Evolutionary conservation across 495 filamentous ascomycete species (phyloP).

Genomic region (Penicillium nucicola): DNA sequence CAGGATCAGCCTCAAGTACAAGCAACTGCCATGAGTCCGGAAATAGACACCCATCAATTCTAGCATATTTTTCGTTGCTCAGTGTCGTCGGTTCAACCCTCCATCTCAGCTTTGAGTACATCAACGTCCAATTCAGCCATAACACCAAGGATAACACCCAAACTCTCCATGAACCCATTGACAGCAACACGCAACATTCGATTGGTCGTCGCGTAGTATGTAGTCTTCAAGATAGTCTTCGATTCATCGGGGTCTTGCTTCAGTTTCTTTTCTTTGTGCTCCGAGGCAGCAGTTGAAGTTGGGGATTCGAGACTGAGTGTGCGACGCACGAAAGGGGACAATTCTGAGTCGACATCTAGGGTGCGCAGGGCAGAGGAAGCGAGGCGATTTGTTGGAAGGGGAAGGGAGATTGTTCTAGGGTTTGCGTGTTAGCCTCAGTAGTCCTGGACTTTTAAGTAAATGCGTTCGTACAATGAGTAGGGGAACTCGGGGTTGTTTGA

Average conservation of each 20-base stretch:
- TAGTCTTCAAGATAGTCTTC: slow-evolving; percentile 62
- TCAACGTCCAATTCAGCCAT: slow-evolving; percentile 90
- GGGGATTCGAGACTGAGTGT: slow-evolving; percentile 55
- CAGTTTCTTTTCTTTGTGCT: slow-evolving; percentile 26
- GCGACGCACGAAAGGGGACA: slow-evolving; percentile 78
- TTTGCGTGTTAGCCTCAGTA: neutral
- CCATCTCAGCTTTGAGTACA: slow-evolving; percentile 50
- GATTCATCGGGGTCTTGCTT: slow-evolving; percentile 34
- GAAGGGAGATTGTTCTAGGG: slow-evolving; percentile 70
- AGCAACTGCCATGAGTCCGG: neutral
- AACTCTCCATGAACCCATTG: slow-evolving; percentile 95
- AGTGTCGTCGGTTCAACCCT: slow-evolving; percentile 17
- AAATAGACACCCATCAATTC: no score
- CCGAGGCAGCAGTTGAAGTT: slow-evolving; percentile 9
- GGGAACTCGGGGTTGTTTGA: slow-evolving; percentile 57
- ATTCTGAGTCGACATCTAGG: slow-evolving; percentile 81
- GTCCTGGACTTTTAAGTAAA: neutral
- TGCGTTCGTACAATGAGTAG: slow-evolving; percentile 61
- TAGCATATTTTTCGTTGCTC: no score
- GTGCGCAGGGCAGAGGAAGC: slow-evolving; percentile 73
- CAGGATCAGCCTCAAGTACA: neutral
- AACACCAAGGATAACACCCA: slow-evolving; percentile 76
- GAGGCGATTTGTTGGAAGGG: slow-evolving; percentile 78
- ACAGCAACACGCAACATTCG: slow-evolving; percentile 96
- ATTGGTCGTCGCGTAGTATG: slow-evolving; percentile 88